Percentiles rank a stretch among this genome's conserved stretches.
phyloP scores from a whole-genome alignment of 148 eudicot genomes.

The Rhododendron kiyosumense region DNA sequence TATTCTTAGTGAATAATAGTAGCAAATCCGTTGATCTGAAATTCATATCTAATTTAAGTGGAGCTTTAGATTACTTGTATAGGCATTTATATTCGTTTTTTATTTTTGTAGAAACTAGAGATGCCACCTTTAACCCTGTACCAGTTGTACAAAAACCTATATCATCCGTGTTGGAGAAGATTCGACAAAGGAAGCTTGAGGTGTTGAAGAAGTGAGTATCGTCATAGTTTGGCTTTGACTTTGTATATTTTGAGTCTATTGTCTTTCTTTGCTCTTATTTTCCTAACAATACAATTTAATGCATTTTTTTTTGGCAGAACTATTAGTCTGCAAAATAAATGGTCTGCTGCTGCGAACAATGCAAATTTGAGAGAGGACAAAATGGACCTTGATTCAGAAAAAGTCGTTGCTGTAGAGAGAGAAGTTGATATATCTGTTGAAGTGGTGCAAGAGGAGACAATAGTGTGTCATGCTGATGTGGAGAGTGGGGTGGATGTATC shows the following conservation, averaged over 20 bases:
- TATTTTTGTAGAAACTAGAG: slow-evolving; percentile 50
- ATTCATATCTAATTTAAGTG: neutral
- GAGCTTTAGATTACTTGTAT: neutral
- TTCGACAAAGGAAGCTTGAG: slow-evolving; percentile 77
- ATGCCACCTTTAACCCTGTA: slow-evolving; percentile 65
- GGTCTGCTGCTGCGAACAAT: slow-evolving; percentile 10
- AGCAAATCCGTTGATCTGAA: neutral
- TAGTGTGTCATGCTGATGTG: slow-evolving; percentile 11
- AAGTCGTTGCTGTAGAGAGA: slow-evolving; percentile 17
- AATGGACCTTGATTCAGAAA: slow-evolving; percentile 26
- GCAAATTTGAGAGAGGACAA: slow-evolving; percentile 22
- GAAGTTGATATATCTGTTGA: slow-evolving; percentile 11
- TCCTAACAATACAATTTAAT: neutral
- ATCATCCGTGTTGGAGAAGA: slow-evolving; percentile 81
- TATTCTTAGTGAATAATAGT: neutral
- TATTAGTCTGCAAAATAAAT: slow-evolving; percentile 13
- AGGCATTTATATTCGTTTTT: neutral
- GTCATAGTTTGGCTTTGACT: neutral
- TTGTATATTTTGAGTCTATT: neutral
- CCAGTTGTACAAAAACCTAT: slow-evolving; percentile 65
- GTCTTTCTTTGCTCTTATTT: neutral
- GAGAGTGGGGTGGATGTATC: slow-evolving; percentile 19
- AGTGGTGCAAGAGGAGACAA: slow-evolving; percentile 21
- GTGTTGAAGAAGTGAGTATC: slow-evolving; percentile 55
- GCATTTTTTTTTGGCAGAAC: slow-evolving; percentile 22